These are phyloP conservation scores for Gentiana macrophylla DNA, from an alignment of 257 asterid species.

Conservation along the genomic window DNA sequence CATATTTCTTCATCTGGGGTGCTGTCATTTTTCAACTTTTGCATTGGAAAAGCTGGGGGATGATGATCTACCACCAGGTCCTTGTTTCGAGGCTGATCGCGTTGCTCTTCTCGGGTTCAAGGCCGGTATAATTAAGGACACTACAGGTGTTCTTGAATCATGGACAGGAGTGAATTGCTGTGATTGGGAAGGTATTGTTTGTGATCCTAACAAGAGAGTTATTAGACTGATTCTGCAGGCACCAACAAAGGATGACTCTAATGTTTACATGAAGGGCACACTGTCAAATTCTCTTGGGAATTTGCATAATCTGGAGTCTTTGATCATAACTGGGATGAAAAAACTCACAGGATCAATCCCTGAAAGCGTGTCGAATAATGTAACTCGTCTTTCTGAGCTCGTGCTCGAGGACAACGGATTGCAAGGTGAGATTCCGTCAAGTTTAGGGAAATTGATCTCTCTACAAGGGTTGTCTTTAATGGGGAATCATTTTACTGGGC, in stretches of 20 bases:
- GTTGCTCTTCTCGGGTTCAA: conserved; percentile 76
- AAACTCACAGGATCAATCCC: conserved; percentile 53
- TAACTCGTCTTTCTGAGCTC: conserved; percentile 47
- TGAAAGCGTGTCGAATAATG: conserved; percentile 32
- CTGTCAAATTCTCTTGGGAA: conserved; percentile 54
- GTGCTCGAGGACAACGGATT: conserved; percentile 70
- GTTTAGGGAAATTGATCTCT: conserved; percentile 32
- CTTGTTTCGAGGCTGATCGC: conserved; percentile 51
- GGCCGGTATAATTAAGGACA: conserved; percentile 49
- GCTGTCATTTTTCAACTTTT: conserved; percentile 12
- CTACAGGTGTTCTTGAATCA: conserved; percentile 57
- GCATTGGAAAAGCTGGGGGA: conserved; percentile 9
- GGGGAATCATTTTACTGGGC: conserved; percentile 56
- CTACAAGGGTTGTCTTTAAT: conserved; percentile 49
- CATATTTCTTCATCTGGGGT: conserved; percentile 22
- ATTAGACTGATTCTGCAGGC: conserved; percentile 46
- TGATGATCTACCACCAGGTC: not conserved
- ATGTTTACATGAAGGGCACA: conserved; percentile 57
- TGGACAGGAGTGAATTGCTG: conserved; percentile 79
- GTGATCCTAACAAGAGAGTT: conserved; percentile 56
- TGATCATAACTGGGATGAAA: conserved; percentile 76
- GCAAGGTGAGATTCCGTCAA: conserved; percentile 50
- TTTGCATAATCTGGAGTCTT: conserved; percentile 44
- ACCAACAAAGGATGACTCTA: conserved; percentile 26
- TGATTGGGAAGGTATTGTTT: conserved; percentile 94